Percentiles rank a stretch among this genome's conserved stretches.
These are phyloP conservation scores for Aspergillus taichungensis DNA, from an alignment of 495 filamentous ascomycete genomes.

Conservation along the genomic window DNA sequence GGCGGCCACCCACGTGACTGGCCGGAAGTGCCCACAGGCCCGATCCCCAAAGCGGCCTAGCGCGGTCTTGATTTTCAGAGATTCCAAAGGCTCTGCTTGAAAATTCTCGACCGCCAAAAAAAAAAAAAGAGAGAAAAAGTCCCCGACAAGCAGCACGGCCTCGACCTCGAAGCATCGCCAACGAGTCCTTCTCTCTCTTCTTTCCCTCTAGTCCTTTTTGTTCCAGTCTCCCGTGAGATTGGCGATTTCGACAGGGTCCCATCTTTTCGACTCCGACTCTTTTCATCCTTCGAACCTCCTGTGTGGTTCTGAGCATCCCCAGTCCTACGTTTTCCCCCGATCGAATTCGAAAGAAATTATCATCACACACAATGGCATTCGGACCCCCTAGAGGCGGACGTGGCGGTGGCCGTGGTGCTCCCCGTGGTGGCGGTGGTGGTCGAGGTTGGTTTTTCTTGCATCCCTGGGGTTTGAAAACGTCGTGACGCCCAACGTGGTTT, in stretches of 20 bases:
- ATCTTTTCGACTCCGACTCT: constrained; percentile 12
- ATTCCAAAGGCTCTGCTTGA: constrained; percentile 31
- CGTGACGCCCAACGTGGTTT: constrained; percentile 1
- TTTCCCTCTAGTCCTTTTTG: constrained; percentile 15
- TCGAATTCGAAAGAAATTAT: not conserved
- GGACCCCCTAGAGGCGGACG: constrained; percentile 29
- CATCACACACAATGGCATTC: constrained; percentile 32
- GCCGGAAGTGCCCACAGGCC: constrained; percentile 3
- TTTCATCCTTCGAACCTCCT: no score
- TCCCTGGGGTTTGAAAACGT: constrained; percentile 18
- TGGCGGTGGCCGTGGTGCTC: constrained; percentile 17
- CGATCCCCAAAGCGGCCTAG: constrained; percentile 26
- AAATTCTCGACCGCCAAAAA: constrained; percentile 37
- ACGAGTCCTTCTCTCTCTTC: constrained; percentile 19
- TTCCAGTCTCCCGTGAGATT: constrained; percentile 5
- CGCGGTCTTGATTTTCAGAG: constrained; percentile 39
- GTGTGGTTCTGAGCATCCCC: no score
- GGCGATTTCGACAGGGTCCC: constrained; percentile 5
- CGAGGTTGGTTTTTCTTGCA: constrained; percentile 3
- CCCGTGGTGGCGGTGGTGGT: constrained; percentile 10
- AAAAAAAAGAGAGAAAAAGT: no score
- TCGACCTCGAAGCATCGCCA: constrained; percentile 23
- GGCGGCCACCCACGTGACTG: constrained; percentile 19
- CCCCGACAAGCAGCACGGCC: constrained; percentile 33
- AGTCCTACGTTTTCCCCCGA: not conserved